Base-by-base conservation (phyloP, 179 eudicot species). In the Amaranthus tricolor region DNA sequence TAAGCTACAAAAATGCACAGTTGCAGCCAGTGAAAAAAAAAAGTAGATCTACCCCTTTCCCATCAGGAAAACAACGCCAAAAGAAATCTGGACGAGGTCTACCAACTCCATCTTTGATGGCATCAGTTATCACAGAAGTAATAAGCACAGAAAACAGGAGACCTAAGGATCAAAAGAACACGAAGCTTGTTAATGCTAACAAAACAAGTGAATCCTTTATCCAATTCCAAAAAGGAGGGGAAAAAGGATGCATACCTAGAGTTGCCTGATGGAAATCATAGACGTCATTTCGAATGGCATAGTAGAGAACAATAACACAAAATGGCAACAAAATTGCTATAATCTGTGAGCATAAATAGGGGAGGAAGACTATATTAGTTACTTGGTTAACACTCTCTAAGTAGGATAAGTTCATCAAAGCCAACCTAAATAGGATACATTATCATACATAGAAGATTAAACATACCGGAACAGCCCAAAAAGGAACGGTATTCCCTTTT, bases 11-110 rank as follows among this genome's bases (percentile, higher is more conserved):
- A 47, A 31, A 21, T n/a, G 53, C 72, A 70, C 49, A 52, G 49
- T 10, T 59, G 40, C 59, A 77, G 43, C 31, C 11, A 78, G 31
- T 47, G 71, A 47, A 67, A 17, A 63, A 63, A 73, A 59, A 56
- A 62, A 5, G 54, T 24, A 51, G 56, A 77, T 88, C 54, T 79
- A 93, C 99, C 78, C 82, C 95, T 74, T 74, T 87, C 55, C 95
- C 97, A 83, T 93, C 74, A 68, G 97, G 99, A 50, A 95, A 95
- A 79, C 99, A 95, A 66, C 97, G 91, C 99, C 99, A 95, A 47
- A 92, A 95, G 85, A 95, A 95, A 84, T 95, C 95, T 15, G 99
- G 99, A 54, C 97, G 91, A 76, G 99, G 99, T 72, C 99, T 90
- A 68, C 99, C 97, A 67, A 89, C 95, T 78, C 90, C 96, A 77